These are phyloP conservation scores for Schoenoplectus tabernaemontani DNA, from an alignment of 202 grass and related monocot species.

Conservation along the genomic window DNA sequence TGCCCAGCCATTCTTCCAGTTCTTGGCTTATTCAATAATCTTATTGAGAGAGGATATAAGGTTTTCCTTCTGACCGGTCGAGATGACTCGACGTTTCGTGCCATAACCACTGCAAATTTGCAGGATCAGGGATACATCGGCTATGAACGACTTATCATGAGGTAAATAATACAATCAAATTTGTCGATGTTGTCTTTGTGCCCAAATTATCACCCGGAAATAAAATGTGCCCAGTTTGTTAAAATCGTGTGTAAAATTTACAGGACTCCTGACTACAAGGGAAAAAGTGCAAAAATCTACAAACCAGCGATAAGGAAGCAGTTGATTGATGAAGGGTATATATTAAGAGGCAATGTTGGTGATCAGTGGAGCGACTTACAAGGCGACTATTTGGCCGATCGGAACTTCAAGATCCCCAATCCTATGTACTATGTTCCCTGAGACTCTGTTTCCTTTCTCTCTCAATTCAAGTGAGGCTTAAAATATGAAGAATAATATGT, in stretches of 20 bases:
- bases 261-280: constrained; percentile 49
- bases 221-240: neutral
- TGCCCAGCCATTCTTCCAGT: constrained; percentile 56
- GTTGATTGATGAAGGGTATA: constrained; percentile 59
- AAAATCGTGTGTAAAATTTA: too few species aligned
- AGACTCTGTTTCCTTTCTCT: neutral
- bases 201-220: neutral
- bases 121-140: constrained; percentile 53
- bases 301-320: constrained; percentile 75
- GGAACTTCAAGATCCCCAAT: constrained; percentile 89
- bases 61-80: constrained; percentile 77
- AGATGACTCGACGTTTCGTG: constrained; percentile 44
- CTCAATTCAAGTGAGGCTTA: neutral
- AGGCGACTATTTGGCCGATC: constrained; percentile 63
- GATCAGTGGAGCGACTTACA: constrained; percentile 94
- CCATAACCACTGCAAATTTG: constrained; percentile 46
- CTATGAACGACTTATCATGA: constrained; percentile 74
- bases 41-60: constrained; percentile 54
- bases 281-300: constrained; percentile 52
- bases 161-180: constrained; percentile 24
- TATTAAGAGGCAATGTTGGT: constrained; percentile 78
- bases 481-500: neutral
- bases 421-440: constrained; percentile 92
- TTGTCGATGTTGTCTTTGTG: neutral
- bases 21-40: constrained; percentile 33